Evolutionary conservation across 225 moss, liverwort and hornwort genomes (phyloP).

Genomic region (Neckera pumila): DNA sequence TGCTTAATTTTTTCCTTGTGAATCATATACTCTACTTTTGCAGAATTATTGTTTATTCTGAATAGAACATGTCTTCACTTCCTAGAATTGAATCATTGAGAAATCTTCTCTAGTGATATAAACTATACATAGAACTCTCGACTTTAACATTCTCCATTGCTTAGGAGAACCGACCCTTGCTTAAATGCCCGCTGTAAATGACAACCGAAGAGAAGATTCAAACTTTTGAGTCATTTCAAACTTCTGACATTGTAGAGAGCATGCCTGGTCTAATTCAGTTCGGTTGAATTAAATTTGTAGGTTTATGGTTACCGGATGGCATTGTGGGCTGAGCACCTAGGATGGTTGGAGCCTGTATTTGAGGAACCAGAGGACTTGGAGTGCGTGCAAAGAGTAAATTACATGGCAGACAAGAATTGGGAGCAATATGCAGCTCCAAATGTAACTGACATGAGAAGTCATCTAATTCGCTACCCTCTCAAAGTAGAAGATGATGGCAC

Average conservation of each 20-base stretch:
- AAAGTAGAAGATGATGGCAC: constrained; percentile 41
- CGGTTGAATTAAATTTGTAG: too few relatives aligned
- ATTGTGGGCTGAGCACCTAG: too few relatives aligned
- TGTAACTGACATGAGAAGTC: constrained; percentile 50
- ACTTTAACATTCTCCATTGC: background rate
- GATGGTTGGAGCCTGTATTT: too few relatives aligned
- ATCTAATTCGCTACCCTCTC: constrained; percentile 57
- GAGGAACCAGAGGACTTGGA: too few relatives aligned
- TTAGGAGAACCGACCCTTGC: background rate
- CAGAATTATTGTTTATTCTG: background rate
- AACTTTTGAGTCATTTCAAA: too few relatives aligned
- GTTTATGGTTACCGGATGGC: too few relatives aligned
- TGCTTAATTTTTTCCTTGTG: background rate
- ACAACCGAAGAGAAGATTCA: too few relatives aligned
- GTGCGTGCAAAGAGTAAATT: too few relatives aligned
- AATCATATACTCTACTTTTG: background rate
- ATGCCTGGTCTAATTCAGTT: background rate
- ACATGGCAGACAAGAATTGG: too few relatives aligned
- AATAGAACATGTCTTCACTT: background rate
- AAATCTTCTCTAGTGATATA: background rate
- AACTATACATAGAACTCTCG: background rate
- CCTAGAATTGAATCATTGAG: background rate
- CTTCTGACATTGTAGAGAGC: too few relatives aligned
- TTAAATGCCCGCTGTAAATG: background rate
- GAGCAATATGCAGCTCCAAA: constrained; percentile 18